These are phyloP conservation scores for Xylariaceae sp. DNA, from an alignment of 2,329 filamentous ascomycete genomes.

Conservation along the genomic window DNA sequence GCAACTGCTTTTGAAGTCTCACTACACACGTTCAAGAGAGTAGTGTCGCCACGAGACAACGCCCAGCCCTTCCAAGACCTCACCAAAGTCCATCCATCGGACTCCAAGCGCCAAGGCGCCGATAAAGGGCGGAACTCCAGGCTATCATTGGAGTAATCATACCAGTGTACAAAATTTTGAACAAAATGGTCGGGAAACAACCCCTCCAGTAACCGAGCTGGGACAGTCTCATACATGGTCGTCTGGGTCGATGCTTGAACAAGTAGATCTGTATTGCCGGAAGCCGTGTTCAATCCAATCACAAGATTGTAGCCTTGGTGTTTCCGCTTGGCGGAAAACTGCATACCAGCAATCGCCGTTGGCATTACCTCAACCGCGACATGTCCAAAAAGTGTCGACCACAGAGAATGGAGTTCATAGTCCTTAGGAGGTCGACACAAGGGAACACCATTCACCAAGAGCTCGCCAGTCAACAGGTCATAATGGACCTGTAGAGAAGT, in stretches of 20 bases:
- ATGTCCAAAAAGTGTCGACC: conserved; percentile 41
- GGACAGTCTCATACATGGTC: conserved; percentile 31
- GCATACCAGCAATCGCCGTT: conserved; percentile 34
- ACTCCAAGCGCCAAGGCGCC: conserved; percentile 28
- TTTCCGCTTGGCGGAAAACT: conserved; percentile 34
- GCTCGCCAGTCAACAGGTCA: conserved; percentile 47
- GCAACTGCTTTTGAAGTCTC: conserved; percentile 30
- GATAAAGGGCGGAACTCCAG: conserved; percentile 32
- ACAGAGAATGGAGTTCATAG: conserved; percentile 40
- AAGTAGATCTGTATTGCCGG: background rate
- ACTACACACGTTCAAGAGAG: conserved; percentile 34
- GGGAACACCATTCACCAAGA: conserved; percentile 50
- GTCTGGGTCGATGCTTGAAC: background rate
- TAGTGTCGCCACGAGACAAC: conserved; percentile 12
- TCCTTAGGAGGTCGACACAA: conserved; percentile 42
- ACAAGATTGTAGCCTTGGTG: conserved; percentile 32
- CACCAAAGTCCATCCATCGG: too few species aligned
- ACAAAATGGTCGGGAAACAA: conserved; percentile 36
- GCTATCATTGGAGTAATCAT: conserved; percentile 24
- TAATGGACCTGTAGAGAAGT: conserved; percentile 36
- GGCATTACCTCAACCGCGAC: conserved; percentile 42
- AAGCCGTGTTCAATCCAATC: conserved; percentile 29
- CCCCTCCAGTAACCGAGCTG: conserved; percentile 24
- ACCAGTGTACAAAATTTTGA: conserved; percentile 44
- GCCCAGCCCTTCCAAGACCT: conserved; percentile 21